Conservation (phyloP, 2,329 filamentous ascomycete genomes). For the Fusarium cicatricum region DNA sequence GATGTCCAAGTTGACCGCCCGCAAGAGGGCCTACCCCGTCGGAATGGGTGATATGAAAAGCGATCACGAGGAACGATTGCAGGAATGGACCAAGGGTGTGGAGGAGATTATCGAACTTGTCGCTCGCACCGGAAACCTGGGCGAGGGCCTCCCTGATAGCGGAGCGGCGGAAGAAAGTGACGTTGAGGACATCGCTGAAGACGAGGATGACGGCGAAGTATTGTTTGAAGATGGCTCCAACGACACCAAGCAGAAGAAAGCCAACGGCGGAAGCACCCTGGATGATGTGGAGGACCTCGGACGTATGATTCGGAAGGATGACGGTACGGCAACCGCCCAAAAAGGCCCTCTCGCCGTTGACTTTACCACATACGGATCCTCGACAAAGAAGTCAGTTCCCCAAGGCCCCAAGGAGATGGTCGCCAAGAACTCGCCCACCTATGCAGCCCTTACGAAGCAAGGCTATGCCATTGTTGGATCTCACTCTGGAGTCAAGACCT, state of each 20-base stretch:
- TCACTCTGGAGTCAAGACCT: constrained; percentile 97
- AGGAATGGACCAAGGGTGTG: constrained; percentile 82
- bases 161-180: constrained; percentile 88
- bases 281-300: constrained; percentile 89
- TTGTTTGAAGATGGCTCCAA: constrained; percentile 48
- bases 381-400: constrained; percentile 53
- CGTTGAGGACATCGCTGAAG: constrained; percentile 71
- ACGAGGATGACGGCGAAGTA: constrained; percentile 63
- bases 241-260: constrained; percentile 53
- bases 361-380: constrained; percentile 77
- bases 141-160: constrained; percentile 76
- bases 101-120: constrained; percentile 73
- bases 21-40: constrained; percentile 87
- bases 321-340: constrained; percentile 39
- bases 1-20: constrained; percentile 93
- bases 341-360: constrained; percentile 76
- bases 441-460: constrained; percentile 90
- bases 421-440: constrained; percentile 87
- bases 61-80: constrained; percentile 71
- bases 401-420: constrained; percentile 87
- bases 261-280: constrained; percentile 53
- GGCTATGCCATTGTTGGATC: constrained; percentile 95
- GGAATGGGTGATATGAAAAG: constrained; percentile 86
- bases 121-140: constrained; percentile 65
- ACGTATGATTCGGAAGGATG: constrained; percentile 63